A percentile compares a stretch with the other conserved stretches of the same genome.
Evolutionary conservation across 371 early-diverging fungal genomes (phyloP).

Genomic region (Lichtheimia hyalospora): DNA sequence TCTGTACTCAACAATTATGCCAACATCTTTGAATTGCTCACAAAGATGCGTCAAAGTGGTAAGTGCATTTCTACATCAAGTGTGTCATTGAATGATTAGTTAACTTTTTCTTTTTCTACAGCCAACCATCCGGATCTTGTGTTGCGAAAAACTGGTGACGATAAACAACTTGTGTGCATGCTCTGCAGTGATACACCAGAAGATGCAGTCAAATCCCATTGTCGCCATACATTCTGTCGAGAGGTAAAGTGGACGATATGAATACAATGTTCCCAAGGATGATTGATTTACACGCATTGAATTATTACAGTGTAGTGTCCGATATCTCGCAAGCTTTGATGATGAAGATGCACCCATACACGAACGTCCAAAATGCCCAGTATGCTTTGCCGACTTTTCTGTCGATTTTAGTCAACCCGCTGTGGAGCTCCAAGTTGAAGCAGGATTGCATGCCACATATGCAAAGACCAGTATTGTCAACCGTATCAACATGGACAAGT

Average conservation of each 20-base stretch:
- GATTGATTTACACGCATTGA: neutral
- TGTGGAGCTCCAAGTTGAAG: conserved; percentile 31
- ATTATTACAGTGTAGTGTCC: conserved; percentile 30
- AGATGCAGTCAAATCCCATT: conserved; percentile 88
- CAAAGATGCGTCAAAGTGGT: conserved; percentile 64
- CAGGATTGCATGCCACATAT: conserved; percentile 30
- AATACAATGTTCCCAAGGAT: neutral
- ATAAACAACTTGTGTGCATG: conserved; percentile 76
- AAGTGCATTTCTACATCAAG: conserved; percentile 17
- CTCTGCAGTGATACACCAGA: conserved; percentile 82
- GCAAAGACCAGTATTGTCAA: conserved; percentile 85
- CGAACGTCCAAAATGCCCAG: conserved; percentile 74
- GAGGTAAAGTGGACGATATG: conserved; percentile 39
- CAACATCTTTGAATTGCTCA: conserved; percentile 83
- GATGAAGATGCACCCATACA: conserved; percentile 13
- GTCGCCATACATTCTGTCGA: conserved; percentile 92
- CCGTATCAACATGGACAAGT: conserved; percentile 84
- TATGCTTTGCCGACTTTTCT: conserved; percentile 77
- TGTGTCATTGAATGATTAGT: neutral
- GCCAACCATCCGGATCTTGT: conserved; percentile 93
- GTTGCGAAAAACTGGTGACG: conserved; percentile 48
- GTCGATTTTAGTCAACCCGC: conserved; percentile 83
- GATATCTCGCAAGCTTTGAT: conserved; percentile 42
- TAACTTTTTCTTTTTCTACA: conserved; percentile 20
- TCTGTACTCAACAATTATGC: conserved; percentile 95